Evolutionary conservation across 73 alveolate genomes (phyloP), one percentile per base, ranked within the genome.

Genomic region (Blepharisma stoltei): DNA sequence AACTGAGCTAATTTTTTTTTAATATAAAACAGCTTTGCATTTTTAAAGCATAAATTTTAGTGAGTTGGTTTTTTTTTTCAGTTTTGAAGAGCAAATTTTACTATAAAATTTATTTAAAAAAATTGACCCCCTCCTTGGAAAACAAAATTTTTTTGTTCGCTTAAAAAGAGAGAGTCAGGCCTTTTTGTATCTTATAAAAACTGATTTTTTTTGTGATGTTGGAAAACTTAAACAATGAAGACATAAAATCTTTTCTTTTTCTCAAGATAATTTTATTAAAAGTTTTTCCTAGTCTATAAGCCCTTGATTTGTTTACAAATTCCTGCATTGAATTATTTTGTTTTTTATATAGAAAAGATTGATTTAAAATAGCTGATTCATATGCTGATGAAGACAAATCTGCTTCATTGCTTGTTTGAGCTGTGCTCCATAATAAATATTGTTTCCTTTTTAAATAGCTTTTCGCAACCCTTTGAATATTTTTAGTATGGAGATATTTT

Each of bases 111-210:
- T n/a, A n/a, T n/a, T n/a, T n/a, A n/a, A n/a, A n/a, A n/a, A n/a
- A n/a, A n/a, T n/a, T n/a, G n/a, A n/a, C n/a, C n/a, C n/a, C n/a
- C n/a, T n/a, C n/a, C n/a, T n/a, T n/a, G n/a, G n/a, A n/a, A n/a
- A n/a, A n/a, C n/a, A n/a, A n/a, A n/a, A n/a, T n/a, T n/a, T n/a
- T n/a, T n/a, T n/a, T n/a, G n/a, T n/a, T n/a, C n/a, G n/a, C n/a
- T n/a, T n/a, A n/a, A n/a, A n/a, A n/a, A n/a, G n/a, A n/a, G n/a
- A n/a, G n/a, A n/a, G n/a, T n/a, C 41, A 32, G 41, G 3, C 41
- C 73, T 25, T 60, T 60, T 60, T 60, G 73, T 25, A 60, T 20
- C 46, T 25, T 25, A 60, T 60, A 60, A 20, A 60, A 8, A 60
- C 46, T 60, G 38, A 60, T 25, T 25, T 25, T 60, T 3, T 18